These are phyloP conservation scores for Madurella mycetomatis DNA, from an alignment of 2,329 filamentous ascomycete species.

Conservation along the genomic window DNA sequence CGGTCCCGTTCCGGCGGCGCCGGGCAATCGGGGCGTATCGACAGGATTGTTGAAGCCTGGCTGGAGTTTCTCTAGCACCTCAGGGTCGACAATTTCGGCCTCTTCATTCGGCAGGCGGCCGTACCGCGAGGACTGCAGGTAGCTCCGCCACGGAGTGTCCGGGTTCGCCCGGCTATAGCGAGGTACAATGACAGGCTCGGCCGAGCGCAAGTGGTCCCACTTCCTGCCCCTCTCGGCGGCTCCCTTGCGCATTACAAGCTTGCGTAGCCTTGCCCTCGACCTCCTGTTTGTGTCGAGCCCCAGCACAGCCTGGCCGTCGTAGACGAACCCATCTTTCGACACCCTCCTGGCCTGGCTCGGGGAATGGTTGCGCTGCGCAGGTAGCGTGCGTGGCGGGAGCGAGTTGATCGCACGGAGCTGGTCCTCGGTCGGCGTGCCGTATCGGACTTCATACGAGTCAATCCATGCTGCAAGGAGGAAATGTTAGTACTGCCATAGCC, in stretches of 20 bases:
- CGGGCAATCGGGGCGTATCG: conserved; percentile 31
- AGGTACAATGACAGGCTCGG: conserved; percentile 56
- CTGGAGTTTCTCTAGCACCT: conserved; percentile 41
- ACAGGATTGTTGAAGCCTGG: conserved; percentile 42
- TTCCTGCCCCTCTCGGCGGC: conserved; percentile 46
- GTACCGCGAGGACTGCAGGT: conserved; percentile 51
- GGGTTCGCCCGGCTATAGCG: conserved; percentile 42
- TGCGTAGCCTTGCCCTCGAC: conserved; percentile 38
- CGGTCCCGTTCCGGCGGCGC: conserved; percentile 11
- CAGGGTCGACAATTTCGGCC: conserved; percentile 44
- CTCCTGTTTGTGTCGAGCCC: conserved; percentile 27
- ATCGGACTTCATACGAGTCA: conserved; percentile 42
- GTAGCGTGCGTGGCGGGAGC: conserved; percentile 35
- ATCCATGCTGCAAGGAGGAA: conserved; percentile 41
- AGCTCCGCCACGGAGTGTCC: conserved; percentile 47
- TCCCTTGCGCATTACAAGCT: conserved; percentile 44
- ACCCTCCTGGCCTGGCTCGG: conserved; percentile 40
- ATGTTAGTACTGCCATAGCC: conserved; percentile 14
- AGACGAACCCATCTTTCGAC: conserved; percentile 46
- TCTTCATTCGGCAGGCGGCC: conserved; percentile 45
- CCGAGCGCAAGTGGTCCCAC: conserved; percentile 57
- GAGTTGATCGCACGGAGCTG: conserved; percentile 38
- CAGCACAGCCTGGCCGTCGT: conserved; percentile 36
- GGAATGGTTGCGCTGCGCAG: conserved; percentile 40
- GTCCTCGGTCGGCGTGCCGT: conserved; percentile 36